Conservation (phyloP, 495 filamentous ascomycete species). For the Penicillium soppii region DNA sequence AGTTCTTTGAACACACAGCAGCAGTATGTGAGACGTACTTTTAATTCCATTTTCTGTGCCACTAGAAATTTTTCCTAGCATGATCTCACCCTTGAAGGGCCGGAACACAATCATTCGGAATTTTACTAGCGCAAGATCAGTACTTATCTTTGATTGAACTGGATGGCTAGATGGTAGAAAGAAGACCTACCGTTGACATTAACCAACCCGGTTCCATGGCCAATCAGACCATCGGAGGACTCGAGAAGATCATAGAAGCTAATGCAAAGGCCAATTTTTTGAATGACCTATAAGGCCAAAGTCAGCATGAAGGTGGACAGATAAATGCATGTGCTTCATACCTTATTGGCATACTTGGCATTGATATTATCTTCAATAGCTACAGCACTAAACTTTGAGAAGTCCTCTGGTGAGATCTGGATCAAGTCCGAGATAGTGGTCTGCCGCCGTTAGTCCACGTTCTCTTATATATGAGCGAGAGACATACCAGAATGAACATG, state of each 20-base stretch:
- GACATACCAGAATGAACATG: slow-evolving; percentile 61
- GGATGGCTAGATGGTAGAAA: not conserved
- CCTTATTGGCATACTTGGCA: slow-evolving; percentile 91
- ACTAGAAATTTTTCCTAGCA: slow-evolving; percentile 74
- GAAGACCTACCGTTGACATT: slow-evolving; percentile 76
- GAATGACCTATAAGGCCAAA: slow-evolving; percentile 49
- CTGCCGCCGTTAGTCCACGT: slow-evolving; percentile 31
- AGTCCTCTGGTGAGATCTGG: slow-evolving; percentile 83
- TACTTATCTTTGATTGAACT: not conserved
- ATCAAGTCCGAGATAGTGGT: slow-evolving; percentile 85
- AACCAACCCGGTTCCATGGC: slow-evolving; percentile 82
- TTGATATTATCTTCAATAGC: slow-evolving; percentile 95
- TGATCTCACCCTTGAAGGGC: slow-evolving; percentile 88
- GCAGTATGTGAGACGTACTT: slow-evolving; percentile 46
- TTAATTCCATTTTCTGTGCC: slow-evolving; percentile 72
- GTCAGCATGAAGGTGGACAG: slow-evolving; percentile 5
- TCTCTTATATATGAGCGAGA: not conserved
- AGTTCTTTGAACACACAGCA: not conserved
- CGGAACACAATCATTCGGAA: slow-evolving; percentile 93
- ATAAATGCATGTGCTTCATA: slow-evolving; percentile 28
- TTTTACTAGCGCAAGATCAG: slow-evolving; percentile 58
- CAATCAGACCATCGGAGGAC: slow-evolving; percentile 88
- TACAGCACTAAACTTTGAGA: slow-evolving; percentile 70
- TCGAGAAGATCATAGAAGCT: slow-evolving; percentile 84
- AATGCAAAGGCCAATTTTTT: slow-evolving; percentile 87